Evolutionary conservation across 1,139 yeast genomes (phyloP), one percentile per base, ranked within the genome.

Genomic region (Taphrina pruni): DNA sequence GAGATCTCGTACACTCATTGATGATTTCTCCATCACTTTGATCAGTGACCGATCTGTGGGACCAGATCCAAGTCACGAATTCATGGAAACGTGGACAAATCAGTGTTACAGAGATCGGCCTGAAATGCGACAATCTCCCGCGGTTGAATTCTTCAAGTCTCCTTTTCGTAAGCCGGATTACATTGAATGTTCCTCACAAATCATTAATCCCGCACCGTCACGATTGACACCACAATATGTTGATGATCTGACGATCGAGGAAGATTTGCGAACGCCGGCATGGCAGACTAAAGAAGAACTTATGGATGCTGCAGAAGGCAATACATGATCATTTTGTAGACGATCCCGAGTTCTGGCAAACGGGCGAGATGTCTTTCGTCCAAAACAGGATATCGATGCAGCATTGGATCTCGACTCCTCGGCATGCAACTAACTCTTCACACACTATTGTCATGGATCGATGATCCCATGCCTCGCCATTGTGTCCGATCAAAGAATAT

Each of bases 181-280:
- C n/a, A 21, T 26, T 26, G 54, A 50, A 21, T 50, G 36, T 26
- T 50, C 54, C 21, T 50, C 54, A 46, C 51, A 46, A 46, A 46
- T 46, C 2, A 11, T 46, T 17, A 46, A 46, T 46, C 12, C 54
- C n/a, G 54, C 36, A 6, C 54, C 54, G 21, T 50, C 14, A 21
- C 54, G 9, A 8, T 6, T 50, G 54, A 50, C 36, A 21, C 54
- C 54, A n/a, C 54, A n/a, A 3, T 50, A 50, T 35, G n/a, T 7
- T 21, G 35, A 50, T 6, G 32, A 26, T 26, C 32, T 26, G 32
- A 26, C 32, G 32, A 26, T 26, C 32, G 54, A 20, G 54, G 54
- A 50, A n/a, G 54, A 50, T 8, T 26, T 50, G 12, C 54, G 36
- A 11, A 21, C 21, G 12, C 54, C 54, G 36, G 35, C 54, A 21